phyloP scores from a whole-genome alignment of 2,329 filamentous ascomycete species.

The Aspergillus sojae region DNA sequence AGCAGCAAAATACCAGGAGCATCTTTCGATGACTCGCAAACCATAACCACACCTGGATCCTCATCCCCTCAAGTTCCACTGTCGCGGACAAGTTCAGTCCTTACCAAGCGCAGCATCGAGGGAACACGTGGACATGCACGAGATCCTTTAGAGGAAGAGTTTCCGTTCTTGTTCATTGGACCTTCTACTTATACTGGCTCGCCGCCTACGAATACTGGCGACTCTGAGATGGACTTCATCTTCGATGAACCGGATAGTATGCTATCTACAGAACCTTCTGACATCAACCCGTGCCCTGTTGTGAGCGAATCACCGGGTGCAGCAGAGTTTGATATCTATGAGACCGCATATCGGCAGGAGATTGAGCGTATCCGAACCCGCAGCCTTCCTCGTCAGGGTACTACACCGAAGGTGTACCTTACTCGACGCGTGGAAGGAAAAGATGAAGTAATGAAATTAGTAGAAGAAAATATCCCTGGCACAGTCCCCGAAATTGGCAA shows the following conservation, averaged over 20 bases:
- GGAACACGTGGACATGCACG: slow-evolving; percentile 64
- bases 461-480: slow-evolving; percentile 28
- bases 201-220: slow-evolving; percentile 17
- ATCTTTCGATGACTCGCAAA: slow-evolving; percentile 19
- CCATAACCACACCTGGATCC: slow-evolving; percentile 29
- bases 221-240: slow-evolving; percentile 11
- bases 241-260: slow-evolving; percentile 5
- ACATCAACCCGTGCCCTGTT: slow-evolving; percentile 37
- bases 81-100: slow-evolving; percentile 33
- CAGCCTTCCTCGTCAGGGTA: slow-evolving; percentile 40
- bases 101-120: slow-evolving; percentile 42
- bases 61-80: slow-evolving; percentile 29
- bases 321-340: slow-evolving; percentile 85
- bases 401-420: slow-evolving; percentile 60
- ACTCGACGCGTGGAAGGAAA: slow-evolving; percentile 54
- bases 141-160: slow-evolving; percentile 66
- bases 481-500: slow-evolving; percentile 12
- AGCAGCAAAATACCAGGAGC: slow-evolving; percentile 23
- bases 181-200: slow-evolving; percentile 51
- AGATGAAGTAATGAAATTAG: slow-evolving; percentile 37
- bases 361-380: slow-evolving; percentile 68
- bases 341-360: slow-evolving; percentile 82
- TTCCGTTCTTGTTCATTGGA: slow-evolving; percentile 76
- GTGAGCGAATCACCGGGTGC: slow-evolving; percentile 84
- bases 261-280: slow-evolving; percentile 5